Evolutionary conservation across 805 yeast species (phyloP).

Genomic region (Ogataea paradorogensis): DNA sequence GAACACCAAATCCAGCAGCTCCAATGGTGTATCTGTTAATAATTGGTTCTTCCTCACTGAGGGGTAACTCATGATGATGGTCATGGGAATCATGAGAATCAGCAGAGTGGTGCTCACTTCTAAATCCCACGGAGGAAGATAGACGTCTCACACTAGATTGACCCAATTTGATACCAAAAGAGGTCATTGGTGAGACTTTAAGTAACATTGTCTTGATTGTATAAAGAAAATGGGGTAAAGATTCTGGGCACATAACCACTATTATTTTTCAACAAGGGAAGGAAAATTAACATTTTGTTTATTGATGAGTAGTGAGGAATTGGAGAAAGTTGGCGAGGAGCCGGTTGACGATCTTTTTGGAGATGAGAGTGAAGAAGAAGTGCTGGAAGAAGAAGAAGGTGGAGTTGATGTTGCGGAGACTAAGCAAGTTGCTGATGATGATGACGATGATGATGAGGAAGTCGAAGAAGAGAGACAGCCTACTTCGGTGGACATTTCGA

Average conservation of each 20-base stretch:
- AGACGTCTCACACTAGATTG: neutral
- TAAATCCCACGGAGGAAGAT: neutral
- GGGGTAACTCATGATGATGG: conserved; percentile 18
- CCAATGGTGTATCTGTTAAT: conserved; percentile 26
- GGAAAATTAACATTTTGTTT: neutral
- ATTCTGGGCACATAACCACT: conserved; percentile 12
- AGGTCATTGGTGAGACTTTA: neutral
- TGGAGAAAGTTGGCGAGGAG: conserved; percentile 31
- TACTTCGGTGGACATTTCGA: conserved; percentile 37
- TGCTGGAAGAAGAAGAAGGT: conserved; percentile 24
- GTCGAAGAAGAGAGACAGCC: conserved; percentile 29
- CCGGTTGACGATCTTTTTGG: conserved; percentile 38
- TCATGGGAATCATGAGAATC: conserved; percentile 10
- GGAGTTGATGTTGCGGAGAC: conserved; percentile 22
- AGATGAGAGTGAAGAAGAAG: conserved; percentile 26
- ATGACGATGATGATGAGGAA: conserved; percentile 35
- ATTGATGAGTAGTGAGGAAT: conserved; percentile 17
- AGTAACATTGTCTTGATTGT: neutral
- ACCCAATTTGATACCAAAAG: neutral
- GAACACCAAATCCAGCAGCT: conserved; percentile 17
- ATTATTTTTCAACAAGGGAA: conserved; percentile 1
- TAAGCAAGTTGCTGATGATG: conserved; percentile 35
- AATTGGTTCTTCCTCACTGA: conserved; percentile 31
- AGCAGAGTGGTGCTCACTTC: neutral
- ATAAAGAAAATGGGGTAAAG: conserved; percentile 6